Evolutionary conservation across 2,329 filamentous ascomycete genomes (phyloP).

Genomic region (Endoconidiophora laricicola): DNA sequence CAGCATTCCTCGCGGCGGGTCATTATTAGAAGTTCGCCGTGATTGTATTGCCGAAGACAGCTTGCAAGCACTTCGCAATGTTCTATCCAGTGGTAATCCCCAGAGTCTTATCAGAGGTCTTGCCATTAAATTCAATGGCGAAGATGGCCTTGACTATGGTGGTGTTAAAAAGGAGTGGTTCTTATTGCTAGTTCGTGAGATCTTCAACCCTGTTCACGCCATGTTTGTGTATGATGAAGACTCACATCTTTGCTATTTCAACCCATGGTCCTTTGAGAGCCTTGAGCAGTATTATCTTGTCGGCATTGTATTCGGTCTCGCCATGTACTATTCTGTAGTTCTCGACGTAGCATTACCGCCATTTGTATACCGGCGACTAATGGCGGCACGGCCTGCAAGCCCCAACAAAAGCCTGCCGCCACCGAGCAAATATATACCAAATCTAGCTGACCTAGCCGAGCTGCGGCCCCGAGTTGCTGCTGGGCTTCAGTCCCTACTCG

Average conservation of each 20-base stretch:
- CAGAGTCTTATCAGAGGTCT: conserved; percentile 85
- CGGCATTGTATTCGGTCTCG: conserved; percentile 71
- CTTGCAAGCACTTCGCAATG: conserved; percentile 66
- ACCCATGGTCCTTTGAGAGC: conserved; percentile 74
- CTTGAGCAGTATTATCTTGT: conserved; percentile 86
- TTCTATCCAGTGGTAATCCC: conserved; percentile 53
- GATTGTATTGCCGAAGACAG: conserved; percentile 85
- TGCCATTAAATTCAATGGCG: conserved; percentile 68
- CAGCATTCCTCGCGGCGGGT: conserved; percentile 48
- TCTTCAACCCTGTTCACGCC: conserved; percentile 84
- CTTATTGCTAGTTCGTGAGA: conserved; percentile 66
- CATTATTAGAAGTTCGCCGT: conserved; percentile 60
- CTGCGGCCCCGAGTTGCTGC: conserved; percentile 60
- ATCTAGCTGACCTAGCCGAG: conserved; percentile 67
- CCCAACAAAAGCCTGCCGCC: conserved; percentile 37
- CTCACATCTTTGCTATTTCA: conserved; percentile 84
- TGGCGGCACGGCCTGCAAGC: conserved; percentile 37
- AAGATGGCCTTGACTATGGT: conserved; percentile 83
- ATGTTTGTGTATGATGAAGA: conserved; percentile 87
- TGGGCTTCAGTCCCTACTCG: conserved; percentile 59
- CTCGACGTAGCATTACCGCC: conserved; percentile 75
- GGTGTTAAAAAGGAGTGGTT: conserved; percentile 93
- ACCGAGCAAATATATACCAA: conserved; percentile 46
- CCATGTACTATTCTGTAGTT: conserved; percentile 91
- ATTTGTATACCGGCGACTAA: conserved; percentile 75